Conservation (phyloP, 2,329 filamentous ascomycete species). For the Colletotrichum chlorophyti region DNA sequence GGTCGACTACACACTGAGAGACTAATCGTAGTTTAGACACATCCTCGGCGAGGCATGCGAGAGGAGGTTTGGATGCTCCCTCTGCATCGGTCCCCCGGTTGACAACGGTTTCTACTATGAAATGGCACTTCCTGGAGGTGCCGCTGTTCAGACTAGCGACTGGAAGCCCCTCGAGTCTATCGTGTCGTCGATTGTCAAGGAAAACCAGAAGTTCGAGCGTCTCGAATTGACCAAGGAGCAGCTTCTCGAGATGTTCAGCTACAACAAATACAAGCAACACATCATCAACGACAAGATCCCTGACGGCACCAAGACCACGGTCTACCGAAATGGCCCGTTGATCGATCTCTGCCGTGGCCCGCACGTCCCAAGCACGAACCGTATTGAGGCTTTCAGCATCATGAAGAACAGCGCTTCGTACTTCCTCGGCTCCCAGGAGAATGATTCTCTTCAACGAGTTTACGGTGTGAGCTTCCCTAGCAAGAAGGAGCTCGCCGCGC, state of each 20-base stretch:
- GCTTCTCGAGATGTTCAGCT: slow-evolving; percentile 84
- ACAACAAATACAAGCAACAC: slow-evolving; percentile 98
- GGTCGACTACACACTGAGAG: too few relatives aligned
- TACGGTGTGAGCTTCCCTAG: slow-evolving; percentile 95
- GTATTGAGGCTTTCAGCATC: slow-evolving; percentile 87
- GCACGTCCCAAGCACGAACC: slow-evolving; percentile 82
- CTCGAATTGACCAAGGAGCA: slow-evolving; percentile 89
- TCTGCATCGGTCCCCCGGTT: slow-evolving; percentile 93
- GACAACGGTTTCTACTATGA: slow-evolving; percentile 97
- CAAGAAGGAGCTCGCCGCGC: slow-evolving; percentile 92
- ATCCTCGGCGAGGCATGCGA: slow-evolving; percentile 95
- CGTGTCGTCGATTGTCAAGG: slow-evolving; percentile 86
- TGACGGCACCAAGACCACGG: slow-evolving; percentile 89
- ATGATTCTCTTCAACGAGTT: slow-evolving; percentile 95
- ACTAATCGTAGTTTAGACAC: too few relatives aligned
- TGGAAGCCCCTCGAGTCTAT: slow-evolving; percentile 85
- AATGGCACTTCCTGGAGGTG: slow-evolving; percentile 65
- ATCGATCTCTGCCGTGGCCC: slow-evolving; percentile 96
- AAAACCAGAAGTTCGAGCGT: slow-evolving; percentile 94
- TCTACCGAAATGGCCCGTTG: slow-evolving; percentile 91
- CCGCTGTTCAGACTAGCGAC: slow-evolving; percentile 75
- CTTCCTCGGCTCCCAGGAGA: slow-evolving; percentile 91
- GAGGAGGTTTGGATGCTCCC: slow-evolving; percentile 85
- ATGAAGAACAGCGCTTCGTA: slow-evolving; percentile 78
- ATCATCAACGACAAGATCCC: slow-evolving; percentile 94